A percentile compares a stretch with the other conserved stretches of the same genome.
phyloP scores from a whole-genome alignment of 495 filamentous ascomycete species.

The Wilcoxina mikolae region DNA sequence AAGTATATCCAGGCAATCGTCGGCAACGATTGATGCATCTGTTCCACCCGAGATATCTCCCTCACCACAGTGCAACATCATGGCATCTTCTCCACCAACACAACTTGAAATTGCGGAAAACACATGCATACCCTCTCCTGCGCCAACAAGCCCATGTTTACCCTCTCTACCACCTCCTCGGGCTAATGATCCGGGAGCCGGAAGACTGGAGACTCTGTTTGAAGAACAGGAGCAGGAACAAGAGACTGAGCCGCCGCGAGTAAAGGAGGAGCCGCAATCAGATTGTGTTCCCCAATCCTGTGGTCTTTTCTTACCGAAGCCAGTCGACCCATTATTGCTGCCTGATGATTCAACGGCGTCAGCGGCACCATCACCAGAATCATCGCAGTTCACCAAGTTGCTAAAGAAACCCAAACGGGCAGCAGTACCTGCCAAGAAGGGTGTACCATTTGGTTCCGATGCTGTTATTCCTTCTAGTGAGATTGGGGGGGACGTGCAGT shows the following conservation, averaged over 20 bases:
- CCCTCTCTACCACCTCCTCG: slow-evolving; percentile 14
- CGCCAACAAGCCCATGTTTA: slow-evolving; percentile 22
- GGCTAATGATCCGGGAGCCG: not conserved
- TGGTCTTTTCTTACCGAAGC: not conserved
- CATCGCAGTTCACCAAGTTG: slow-evolving; percentile 2
- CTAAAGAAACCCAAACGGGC: slow-evolving; percentile 6
- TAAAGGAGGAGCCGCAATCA: slow-evolving; percentile 3
- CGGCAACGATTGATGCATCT: not conserved
- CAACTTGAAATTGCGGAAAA: slow-evolving; percentile 14
- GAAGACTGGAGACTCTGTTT: slow-evolving; percentile 17
- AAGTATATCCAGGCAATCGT: slow-evolving; percentile 1
- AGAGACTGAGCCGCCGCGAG: not conserved
- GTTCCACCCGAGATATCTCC: not conserved
- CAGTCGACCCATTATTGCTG: not conserved
- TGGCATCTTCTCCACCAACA: slow-evolving; percentile 26
- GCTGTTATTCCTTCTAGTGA: slow-evolving; percentile 18
- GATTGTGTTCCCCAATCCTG: not conserved
- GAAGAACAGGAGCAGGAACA: slow-evolving; percentile 8
- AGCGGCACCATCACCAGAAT: slow-evolving; percentile 17
- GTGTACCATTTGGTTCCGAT: slow-evolving; percentile 9
- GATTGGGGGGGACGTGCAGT: slow-evolving; percentile 29
- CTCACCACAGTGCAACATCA: slow-evolving; percentile 3
- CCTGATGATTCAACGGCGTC: not conserved
- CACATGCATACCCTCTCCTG: slow-evolving; percentile 18
- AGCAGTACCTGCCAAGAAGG: slow-evolving; percentile 3